These are phyloP conservation scores for Wallacemonas rigidus DNA, from an alignment of 208 protist species.

Conservation along the genomic window DNA sequence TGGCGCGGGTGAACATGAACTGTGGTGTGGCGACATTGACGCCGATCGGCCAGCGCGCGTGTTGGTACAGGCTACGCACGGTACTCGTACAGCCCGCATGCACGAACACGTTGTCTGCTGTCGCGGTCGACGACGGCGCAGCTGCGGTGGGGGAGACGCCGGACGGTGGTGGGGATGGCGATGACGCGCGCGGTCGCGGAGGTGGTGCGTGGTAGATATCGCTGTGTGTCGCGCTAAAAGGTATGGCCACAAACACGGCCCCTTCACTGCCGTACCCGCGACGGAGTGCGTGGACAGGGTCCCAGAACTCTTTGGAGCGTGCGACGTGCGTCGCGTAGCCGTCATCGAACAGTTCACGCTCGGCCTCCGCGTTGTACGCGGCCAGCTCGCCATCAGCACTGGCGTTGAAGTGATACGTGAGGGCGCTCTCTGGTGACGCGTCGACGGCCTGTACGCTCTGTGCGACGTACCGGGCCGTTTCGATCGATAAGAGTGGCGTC, in stretches of 20 bases:
- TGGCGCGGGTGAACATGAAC: conserved; percentile 15
- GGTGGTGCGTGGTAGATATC: conserved; percentile 14
- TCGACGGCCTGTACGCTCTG: conserved; percentile 1
- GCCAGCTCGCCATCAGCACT: conserved; percentile 21
- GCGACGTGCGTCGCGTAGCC: conserved; percentile 30
- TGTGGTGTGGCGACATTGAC: conserved; percentile 37
- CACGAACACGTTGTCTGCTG: neutral
- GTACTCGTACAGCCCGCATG: conserved; percentile 28
- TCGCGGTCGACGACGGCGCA: conserved; percentile 13
- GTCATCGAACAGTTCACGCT: conserved; percentile 40
- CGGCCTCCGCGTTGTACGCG: conserved; percentile 28
- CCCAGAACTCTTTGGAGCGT: conserved; percentile 31
- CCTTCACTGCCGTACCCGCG: conserved; percentile 49
- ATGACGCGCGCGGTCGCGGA: neutral
- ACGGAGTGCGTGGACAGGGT: conserved; percentile 32
- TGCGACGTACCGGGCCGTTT: neutral
- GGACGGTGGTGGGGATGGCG: conserved; percentile 2
- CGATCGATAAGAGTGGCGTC: neutral
- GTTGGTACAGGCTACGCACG: conserved; percentile 31
- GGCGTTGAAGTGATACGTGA: conserved; percentile 28
- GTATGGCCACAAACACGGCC: conserved; percentile 39
- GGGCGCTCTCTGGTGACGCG: conserved; percentile 26
- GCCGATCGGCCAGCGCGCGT: conserved; percentile 27
- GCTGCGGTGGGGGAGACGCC: no score
- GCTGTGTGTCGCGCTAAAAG: conserved; percentile 22